Conservation (phyloP, 257 asterid genomes). For the Asclepias syriaca region DNA sequence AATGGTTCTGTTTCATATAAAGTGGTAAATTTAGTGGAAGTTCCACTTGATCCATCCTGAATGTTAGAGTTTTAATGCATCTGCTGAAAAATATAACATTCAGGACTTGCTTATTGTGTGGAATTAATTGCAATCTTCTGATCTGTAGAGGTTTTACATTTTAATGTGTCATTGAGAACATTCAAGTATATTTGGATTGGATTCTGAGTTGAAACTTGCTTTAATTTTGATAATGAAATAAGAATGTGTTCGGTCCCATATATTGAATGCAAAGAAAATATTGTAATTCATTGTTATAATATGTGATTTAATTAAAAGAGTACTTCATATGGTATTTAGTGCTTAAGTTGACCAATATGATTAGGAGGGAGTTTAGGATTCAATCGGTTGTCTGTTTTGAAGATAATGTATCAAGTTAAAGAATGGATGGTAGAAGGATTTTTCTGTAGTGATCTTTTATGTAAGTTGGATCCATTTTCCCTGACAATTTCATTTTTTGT, state of each 20-base stretch:
- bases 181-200: not conserved
- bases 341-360: not conserved
- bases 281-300: too few species aligned
- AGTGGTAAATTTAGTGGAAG: not conserved
- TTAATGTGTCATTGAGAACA: not conserved
- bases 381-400: too few species aligned
- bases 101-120: not conserved
- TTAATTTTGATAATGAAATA: not conserved
- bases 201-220: too few species aligned
- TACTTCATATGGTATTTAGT: too few species aligned
- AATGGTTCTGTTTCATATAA: not conserved
- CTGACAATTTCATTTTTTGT: slow-evolving; percentile 4
- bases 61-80: not conserved
- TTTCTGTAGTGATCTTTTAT: not conserved
- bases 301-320: too few species aligned
- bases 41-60: not conserved
- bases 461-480: slow-evolving; percentile 1
- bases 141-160: not conserved
- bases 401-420: not conserved
- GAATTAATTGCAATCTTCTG: not conserved
- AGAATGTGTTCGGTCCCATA: too few species aligned
- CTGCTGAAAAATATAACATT: not conserved
- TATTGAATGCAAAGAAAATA: not conserved
- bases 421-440: not conserved
- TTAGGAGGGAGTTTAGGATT: not conserved